These are phyloP conservation scores for Ramaria sp. DNA, from an alignment of 768 basidiomycete genomes.

Conservation along the genomic window DNA sequence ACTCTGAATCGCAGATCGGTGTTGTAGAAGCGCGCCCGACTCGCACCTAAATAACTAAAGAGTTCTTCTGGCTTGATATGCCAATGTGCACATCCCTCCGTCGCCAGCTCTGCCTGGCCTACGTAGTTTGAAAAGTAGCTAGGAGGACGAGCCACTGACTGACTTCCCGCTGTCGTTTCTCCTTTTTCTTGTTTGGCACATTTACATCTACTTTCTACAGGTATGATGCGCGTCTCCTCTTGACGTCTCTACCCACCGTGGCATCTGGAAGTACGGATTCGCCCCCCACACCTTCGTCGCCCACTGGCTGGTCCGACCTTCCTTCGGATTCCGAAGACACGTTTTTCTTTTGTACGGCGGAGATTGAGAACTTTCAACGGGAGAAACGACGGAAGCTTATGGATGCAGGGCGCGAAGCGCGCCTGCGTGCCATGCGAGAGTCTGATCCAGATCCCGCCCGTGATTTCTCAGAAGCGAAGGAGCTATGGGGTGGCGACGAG, in stretches of 20 bases:
- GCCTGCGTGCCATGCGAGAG: constrained; percentile 45
- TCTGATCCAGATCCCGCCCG: constrained; percentile 22
- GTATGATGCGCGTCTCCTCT: constrained; percentile 70
- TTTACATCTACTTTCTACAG: constrained; percentile 28
- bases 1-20: background rate
- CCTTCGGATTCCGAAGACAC: constrained; percentile 81
- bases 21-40: background rate
- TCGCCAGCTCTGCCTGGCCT: no score
- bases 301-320: constrained; percentile 72
- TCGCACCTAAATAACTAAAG: constrained; percentile 3
- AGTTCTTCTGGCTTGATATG: constrained; percentile 8
- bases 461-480: constrained; percentile 21
- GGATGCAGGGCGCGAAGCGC: constrained; percentile 49
- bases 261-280: constrained; percentile 8
- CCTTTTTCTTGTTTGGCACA: background rate
- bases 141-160: no score
- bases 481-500: constrained; percentile 14
- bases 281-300: constrained; percentile 24
- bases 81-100: background rate
- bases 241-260: constrained; percentile 36
- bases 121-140: no score
- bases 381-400: constrained; percentile 58
- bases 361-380: constrained; percentile 53
- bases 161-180: constrained; percentile 13
- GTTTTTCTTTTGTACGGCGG: constrained; percentile 64